Conservation (phyloP, 768 basidiomycete species). For the Cystobasidium ongulense region DNA sequence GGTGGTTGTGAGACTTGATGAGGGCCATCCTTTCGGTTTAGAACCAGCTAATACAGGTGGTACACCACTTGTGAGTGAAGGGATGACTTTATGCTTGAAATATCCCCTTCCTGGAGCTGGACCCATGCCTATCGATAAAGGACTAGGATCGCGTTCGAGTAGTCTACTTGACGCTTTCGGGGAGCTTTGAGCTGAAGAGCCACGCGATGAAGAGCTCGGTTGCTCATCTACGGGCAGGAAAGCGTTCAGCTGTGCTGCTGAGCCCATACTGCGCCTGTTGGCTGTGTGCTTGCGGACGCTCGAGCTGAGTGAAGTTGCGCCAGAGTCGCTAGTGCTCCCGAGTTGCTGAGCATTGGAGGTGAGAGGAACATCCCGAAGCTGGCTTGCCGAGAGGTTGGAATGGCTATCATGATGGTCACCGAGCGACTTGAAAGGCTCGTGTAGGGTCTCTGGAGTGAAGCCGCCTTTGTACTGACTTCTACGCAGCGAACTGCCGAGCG, state of each 20-base stretch:
- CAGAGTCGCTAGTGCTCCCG: neutral
- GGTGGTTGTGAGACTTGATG: neutral
- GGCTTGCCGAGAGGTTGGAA: neutral
- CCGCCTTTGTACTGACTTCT: conserved; percentile 1
- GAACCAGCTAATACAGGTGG: neutral
- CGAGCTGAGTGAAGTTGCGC: neutral
- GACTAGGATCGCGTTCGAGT: neutral
- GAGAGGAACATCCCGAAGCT: neutral
- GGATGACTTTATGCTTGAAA: conserved; percentile 10
- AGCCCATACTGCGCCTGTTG: neutral
- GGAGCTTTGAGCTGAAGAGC: neutral
- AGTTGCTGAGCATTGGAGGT: neutral
- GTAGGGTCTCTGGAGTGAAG: neutral
- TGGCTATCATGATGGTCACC: neutral
- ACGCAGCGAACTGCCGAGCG: neutral
- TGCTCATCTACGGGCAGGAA: neutral
- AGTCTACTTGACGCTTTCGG: no score
- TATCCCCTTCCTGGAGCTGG: conserved; percentile 1
- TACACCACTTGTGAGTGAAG: neutral
- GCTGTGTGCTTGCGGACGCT: neutral
- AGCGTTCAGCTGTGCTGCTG: neutral
- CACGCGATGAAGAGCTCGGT: neutral
- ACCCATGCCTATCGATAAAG: neutral
- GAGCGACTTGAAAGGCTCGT: neutral
- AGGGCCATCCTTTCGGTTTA: neutral